These are phyloP conservation scores for Zasmidium citrigriseum DNA, from an alignment of 2,329 filamentous ascomycete species.

Conservation along the genomic window DNA sequence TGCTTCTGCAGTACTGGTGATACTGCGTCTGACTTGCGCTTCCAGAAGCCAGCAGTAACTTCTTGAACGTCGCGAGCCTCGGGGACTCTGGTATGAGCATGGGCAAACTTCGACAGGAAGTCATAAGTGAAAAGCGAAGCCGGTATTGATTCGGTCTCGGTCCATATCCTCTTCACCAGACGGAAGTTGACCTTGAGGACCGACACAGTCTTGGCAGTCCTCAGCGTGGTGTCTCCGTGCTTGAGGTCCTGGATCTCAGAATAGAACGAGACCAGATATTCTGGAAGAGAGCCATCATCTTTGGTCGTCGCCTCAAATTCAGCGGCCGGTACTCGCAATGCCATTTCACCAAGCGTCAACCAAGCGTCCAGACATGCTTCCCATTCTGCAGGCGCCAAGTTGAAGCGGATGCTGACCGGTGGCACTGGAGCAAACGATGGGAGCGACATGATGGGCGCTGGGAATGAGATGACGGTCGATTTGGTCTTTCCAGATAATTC, in stretches of 20 bases:
- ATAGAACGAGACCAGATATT: constrained; percentile 70
- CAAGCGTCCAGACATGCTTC: constrained; percentile 74
- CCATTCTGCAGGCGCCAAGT: constrained; percentile 73
- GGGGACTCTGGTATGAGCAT: constrained; percentile 55
- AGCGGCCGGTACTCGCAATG: constrained; percentile 60
- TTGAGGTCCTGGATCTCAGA: constrained; percentile 49
- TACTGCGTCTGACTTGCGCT: constrained; percentile 50
- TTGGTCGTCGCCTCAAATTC: constrained; percentile 54
- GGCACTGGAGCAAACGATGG: constrained; percentile 80
- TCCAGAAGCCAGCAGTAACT: constrained; percentile 55
- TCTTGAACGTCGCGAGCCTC: constrained; percentile 58
- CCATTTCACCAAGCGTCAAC: constrained; percentile 66
- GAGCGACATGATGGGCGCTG: constrained; percentile 45
- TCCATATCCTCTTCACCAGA: constrained; percentile 45
- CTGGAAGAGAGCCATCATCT: constrained; percentile 59
- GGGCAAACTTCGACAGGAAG: constrained; percentile 69
- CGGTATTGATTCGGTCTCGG: constrained; percentile 37
- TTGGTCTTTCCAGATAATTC: not conserved
- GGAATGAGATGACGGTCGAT: not conserved
- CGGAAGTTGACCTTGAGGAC: constrained; percentile 67
- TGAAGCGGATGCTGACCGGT: constrained; percentile 64
- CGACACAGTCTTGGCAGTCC: constrained; percentile 42
- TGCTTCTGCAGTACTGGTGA: constrained; percentile 59
- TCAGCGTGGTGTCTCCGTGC: constrained; percentile 20
- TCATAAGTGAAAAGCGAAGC: constrained; percentile 60